Evolutionary conservation across 2,329 filamentous ascomycete species (phyloP), one percentile per base, ranked within the genome.

Genomic region (Zalaria sp.): DNA sequence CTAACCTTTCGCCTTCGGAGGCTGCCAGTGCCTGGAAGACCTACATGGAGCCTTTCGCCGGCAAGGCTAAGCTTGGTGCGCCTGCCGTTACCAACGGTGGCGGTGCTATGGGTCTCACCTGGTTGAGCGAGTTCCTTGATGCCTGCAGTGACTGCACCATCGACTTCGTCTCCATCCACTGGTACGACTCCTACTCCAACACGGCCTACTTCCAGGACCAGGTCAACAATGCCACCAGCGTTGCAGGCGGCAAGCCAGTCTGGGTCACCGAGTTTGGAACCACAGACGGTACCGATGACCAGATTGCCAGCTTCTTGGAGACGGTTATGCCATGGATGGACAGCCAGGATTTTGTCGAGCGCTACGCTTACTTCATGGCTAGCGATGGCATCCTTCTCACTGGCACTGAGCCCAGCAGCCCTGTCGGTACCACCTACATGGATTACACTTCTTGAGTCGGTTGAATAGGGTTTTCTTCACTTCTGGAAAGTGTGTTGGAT

Each of bases 201-300:
- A 66, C 66, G 43, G 55, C 27, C 35, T 64, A 61, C 46, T 76
- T 81, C 59, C 72, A 77, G 49, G 45, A 55, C 34, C 74, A 79
- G 57, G 54, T 80, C 42, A 48, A 54, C 25, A 51, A 60, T n/a
- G 63, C 66, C 27, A 59, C 61, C 42, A 45, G 45, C 8, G 51
- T 62, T n/a, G 55, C 53, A 29, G 53, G 54, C 37, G 57, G 56
- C 25, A 58, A 60, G 42, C 57, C 58, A n/a, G 51, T 82, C 57
- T 80, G 72, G 72, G 61, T 81, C 43, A 79, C 75, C 43, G 78
- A 82, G 66, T 81, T 81, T 49, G 77, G 70, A 25, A 68, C 73
- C 41, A 54, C 60, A 29, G 69, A 65, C 44, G 60, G 49, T 37
- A 46, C 58, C 40, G 61, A 65, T 25, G 56, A 67, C 48, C 57